Evolutionary conservation across 2,329 filamentous ascomycete species (phyloP).

Genomic region (Thelonectria discophora): DNA sequence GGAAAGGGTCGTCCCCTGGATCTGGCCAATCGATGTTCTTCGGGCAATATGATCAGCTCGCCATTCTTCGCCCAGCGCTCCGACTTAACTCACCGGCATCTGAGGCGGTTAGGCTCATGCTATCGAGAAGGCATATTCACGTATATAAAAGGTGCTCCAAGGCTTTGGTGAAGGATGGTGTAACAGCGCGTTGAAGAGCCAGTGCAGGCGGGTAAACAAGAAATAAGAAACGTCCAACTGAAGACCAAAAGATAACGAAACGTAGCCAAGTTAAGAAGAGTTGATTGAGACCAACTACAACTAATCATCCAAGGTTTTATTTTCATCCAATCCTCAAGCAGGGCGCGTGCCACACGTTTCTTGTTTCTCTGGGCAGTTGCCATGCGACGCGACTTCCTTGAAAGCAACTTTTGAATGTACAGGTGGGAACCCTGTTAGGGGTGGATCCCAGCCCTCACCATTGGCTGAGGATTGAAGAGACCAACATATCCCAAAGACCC

Average conservation of each 20-base stretch:
- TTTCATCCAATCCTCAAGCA: not conserved
- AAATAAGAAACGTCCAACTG: not conserved
- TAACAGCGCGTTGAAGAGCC: not conserved
- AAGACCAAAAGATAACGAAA: not conserved
- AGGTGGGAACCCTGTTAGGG: not conserved
- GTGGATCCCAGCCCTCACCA: not conserved
- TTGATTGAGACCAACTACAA: not conserved
- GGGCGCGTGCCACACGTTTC: not conserved
- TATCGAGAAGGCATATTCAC: slow-evolving; percentile 7
- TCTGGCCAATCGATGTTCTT: slow-evolving; percentile 24
- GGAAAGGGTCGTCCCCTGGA: slow-evolving; percentile 9
- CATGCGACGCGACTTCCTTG: not conserved
- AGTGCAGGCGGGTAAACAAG: not conserved
- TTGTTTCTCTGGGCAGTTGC: not conserved
- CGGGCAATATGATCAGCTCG: not conserved
- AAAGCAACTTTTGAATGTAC: not conserved
- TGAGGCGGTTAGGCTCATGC: slow-evolving; percentile 15
- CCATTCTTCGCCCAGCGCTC: not conserved
- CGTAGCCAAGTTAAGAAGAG: not conserved
- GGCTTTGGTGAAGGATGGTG: not conserved
- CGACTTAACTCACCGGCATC: slow-evolving; percentile 28
- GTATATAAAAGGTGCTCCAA: not conserved
- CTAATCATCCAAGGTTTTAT: not conserved
- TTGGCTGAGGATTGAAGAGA: not conserved
- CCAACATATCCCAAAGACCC: not conserved